Evolutionary conservation across 1,284 basidiomycete genomes (phyloP).

Genomic region (Trametes polyzona): DNA sequence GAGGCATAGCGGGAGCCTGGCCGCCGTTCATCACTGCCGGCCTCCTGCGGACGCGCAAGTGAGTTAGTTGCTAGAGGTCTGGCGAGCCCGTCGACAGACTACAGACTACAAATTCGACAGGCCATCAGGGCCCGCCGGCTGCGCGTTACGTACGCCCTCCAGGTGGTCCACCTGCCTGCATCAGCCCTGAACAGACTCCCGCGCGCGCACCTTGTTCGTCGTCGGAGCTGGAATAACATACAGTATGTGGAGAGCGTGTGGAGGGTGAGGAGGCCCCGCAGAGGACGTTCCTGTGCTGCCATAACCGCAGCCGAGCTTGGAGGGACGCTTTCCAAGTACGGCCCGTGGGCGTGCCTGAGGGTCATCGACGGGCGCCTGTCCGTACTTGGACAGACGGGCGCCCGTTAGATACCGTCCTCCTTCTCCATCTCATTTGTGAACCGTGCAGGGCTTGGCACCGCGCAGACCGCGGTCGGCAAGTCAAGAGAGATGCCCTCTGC

Average conservation of each 20-base stretch:
- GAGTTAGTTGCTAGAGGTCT: background rate
- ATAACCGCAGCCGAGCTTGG: background rate
- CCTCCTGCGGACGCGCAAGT: background rate
- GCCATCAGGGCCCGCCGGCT: slow-evolving; percentile 4
- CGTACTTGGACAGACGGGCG: background rate
- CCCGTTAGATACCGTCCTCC: background rate
- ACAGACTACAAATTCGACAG: slow-evolving; percentile 4
- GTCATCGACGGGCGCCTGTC: background rate
- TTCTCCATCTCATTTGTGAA: background rate
- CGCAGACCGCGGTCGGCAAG: background rate
- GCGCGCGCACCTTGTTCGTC: background rate
- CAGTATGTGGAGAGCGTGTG: background rate
- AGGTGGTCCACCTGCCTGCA: background rate
- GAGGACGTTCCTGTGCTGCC: too few species aligned
- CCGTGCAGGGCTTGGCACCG: background rate
- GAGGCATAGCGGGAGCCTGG: slow-evolving; percentile 5
- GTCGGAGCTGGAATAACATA: too few species aligned
- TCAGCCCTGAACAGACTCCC: slow-evolving; percentile 8
- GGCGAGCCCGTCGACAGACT: slow-evolving; percentile 6
- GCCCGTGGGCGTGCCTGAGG: background rate
- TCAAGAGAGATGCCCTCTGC: background rate
- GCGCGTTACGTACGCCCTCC: slow-evolving; percentile 22
- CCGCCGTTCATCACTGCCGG: background rate
- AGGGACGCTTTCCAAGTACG: background rate
- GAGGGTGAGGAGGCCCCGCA: slow-evolving; percentile 13